A percentile compares a stretch with the other conserved stretches of the same genome.
Evolutionary conservation across 2,329 filamentous ascomycete genomes (phyloP).

Genomic region (Metarhizium rileyi): DNA sequence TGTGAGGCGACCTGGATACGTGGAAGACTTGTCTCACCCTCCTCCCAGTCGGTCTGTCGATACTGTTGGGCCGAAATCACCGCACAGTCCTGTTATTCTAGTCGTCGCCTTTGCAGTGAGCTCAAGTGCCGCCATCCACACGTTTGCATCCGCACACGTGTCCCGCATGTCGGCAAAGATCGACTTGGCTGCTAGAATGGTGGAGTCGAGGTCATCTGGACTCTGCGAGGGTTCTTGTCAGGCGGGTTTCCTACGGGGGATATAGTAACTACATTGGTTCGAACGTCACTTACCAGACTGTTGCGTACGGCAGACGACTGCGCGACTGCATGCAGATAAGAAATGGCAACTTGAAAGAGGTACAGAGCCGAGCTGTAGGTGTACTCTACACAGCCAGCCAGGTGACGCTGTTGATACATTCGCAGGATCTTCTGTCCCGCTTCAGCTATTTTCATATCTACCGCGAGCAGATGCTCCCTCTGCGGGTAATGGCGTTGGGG

Average conservation of each 20-base stretch:
- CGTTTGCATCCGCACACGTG: constrained; percentile 89
- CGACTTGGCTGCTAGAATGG: constrained; percentile 82
- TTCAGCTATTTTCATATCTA: constrained; percentile 86
- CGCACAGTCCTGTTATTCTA: not conserved
- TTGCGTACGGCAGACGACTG: constrained; percentile 82
- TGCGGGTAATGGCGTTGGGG: not conserved
- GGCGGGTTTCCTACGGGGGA: constrained; percentile 5
- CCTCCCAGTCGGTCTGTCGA: not conserved
- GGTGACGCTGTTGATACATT: constrained; percentile 79
- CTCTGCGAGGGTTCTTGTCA: no score
- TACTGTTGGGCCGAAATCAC: not conserved
- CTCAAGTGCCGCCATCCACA: constrained; percentile 80
- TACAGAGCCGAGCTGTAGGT: constrained; percentile 93
- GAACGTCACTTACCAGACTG: constrained; percentile 50
- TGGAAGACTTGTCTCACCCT: not conserved
- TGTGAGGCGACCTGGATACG: no score
- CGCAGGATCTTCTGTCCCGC: constrained; percentile 87
- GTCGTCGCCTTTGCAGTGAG: not conserved
- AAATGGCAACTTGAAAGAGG: constrained; percentile 91
- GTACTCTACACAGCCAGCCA: constrained; percentile 83
- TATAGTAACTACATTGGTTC: constrained; percentile 20
- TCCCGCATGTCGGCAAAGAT: constrained; percentile 84
- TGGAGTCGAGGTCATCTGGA: constrained; percentile 95
- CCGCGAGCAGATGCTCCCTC: constrained; percentile 40
- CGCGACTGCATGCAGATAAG: constrained; percentile 97